phyloP scores from a whole-genome alignment of 106 monocot genomes.

The Dactylorhiza incarnata region DNA sequence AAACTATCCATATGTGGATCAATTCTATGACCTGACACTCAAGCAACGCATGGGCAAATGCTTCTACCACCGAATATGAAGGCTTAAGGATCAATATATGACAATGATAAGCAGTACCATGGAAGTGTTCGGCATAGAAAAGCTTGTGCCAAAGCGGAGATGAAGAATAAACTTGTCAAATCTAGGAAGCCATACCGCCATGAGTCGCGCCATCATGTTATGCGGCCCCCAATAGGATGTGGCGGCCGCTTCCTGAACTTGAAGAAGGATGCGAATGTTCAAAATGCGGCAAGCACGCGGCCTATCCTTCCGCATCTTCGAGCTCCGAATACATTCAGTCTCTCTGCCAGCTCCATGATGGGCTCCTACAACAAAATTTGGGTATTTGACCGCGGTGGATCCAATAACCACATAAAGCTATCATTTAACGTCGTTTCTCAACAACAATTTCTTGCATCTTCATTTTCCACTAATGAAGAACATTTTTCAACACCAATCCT shows the following conservation, averaged over 20 bases:
- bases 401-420: no score
- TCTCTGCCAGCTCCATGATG: conserved; percentile 18
- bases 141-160: conserved; percentile 65
- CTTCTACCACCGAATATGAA: conserved; percentile 49
- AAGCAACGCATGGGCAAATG: conserved; percentile 28
- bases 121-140: conserved; percentile 48
- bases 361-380: no score
- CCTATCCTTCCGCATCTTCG: conserved; percentile 22
- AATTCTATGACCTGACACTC: no score
- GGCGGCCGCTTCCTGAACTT: conserved; percentile 68
- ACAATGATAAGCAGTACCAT: conserved; percentile 64
- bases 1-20: no score
- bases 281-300: conserved; percentile 4
- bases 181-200: conserved; percentile 50
- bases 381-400: no score
- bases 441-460: no score
- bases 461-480: no score
- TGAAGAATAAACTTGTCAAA: conserved; percentile 37
- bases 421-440: no score
- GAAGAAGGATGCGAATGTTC: conserved; percentile 32
- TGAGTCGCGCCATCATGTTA: conserved; percentile 45
- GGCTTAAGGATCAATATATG: conserved; percentile 42
- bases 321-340: conserved; percentile 38
- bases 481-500: no score
- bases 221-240: conserved; percentile 26